Evolutionary conservation across 1,139 yeast genomes (phyloP).

Genomic region (Saccharomyces hybrid): DNA sequence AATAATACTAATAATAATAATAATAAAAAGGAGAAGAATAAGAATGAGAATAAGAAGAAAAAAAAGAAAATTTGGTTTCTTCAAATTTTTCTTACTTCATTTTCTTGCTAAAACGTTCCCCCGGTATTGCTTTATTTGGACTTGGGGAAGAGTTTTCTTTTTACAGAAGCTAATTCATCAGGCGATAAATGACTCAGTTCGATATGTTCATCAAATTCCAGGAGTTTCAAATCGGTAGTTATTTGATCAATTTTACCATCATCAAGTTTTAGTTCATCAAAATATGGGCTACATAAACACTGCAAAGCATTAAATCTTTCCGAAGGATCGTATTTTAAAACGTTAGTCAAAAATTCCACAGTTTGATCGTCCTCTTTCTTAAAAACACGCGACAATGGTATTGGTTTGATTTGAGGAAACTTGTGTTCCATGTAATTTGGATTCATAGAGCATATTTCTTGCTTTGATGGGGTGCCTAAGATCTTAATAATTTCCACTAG

Average conservation of each 20-base stretch:
- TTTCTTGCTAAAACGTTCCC: too few relatives aligned
- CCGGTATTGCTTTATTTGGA: too few relatives aligned
- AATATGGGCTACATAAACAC: constrained; percentile 28
- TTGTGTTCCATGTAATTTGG: constrained; percentile 96
- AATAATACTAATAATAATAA: too few relatives aligned
- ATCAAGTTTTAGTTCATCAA: constrained; percentile 26
- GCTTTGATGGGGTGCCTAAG: constrained; percentile 89
- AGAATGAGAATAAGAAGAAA: too few relatives aligned
- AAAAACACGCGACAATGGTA: constrained; percentile 79
- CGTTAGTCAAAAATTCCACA: constrained; percentile 26
- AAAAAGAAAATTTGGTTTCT: too few relatives aligned
- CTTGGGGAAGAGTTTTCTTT: not conserved
- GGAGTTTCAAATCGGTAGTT: constrained; percentile 74
- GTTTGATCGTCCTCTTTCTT: constrained; percentile 39
- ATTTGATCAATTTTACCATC: constrained; percentile 20
- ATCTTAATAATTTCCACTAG: constrained; percentile 93
- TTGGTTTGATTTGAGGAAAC: constrained; percentile 93
- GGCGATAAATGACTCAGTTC: constrained; percentile 24
- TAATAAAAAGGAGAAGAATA: too few relatives aligned
- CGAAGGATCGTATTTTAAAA: constrained; percentile 29
- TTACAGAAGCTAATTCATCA: constrained; percentile 16
- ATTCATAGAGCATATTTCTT: constrained; percentile 90
- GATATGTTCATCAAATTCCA: constrained; percentile 43
- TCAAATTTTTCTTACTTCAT: not conserved
- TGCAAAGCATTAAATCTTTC: constrained; percentile 30